These are phyloP conservation scores for Yamadazyma atlantica DNA, from an alignment of 1,139 yeast genomes.

Conservation along the genomic window DNA sequence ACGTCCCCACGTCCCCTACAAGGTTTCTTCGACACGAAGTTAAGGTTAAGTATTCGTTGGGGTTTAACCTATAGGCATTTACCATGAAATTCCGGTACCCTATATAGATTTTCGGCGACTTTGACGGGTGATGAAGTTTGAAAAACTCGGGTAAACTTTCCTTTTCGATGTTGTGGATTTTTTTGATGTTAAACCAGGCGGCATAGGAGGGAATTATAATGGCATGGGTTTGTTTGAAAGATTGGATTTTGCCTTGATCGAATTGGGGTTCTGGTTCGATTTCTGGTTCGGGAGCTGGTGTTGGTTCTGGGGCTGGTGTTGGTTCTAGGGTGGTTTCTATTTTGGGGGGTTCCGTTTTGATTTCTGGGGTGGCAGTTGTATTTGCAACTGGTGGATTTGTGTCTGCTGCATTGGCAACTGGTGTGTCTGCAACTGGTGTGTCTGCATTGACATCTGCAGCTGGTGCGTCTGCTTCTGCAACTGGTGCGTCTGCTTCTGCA, in stretches of 20 bases:
- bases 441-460: too few relatives aligned
- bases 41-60: conserved; percentile 86
- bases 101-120: conserved; percentile 84
- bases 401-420: too few relatives aligned
- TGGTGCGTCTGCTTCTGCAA: too few relatives aligned
- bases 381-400: too few relatives aligned
- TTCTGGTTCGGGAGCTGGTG: conserved; percentile 5
- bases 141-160: conserved; percentile 92
- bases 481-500: too few relatives aligned
- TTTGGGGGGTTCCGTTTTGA: too few relatives aligned
- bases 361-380: too few relatives aligned
- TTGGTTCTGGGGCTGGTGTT: not conserved
- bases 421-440: too few relatives aligned
- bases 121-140: conserved; percentile 69
- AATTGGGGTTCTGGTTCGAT: conserved; percentile 14
- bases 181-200: conserved; percentile 80
- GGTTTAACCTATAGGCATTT: conserved; percentile 87
- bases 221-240: conserved; percentile 69
- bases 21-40: conserved; percentile 94
- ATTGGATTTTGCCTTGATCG: conserved; percentile 15
- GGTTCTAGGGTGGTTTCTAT: not conserved
- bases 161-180: conserved; percentile 60
- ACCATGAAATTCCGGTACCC: conserved; percentile 94
- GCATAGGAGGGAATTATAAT: conserved; percentile 94
- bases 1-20: conserved; percentile 94